Evolutionary conservation across 331 rosid species (phyloP), one percentile per base, ranked within the genome.

Genomic region (Dryas integrifolia): DNA sequence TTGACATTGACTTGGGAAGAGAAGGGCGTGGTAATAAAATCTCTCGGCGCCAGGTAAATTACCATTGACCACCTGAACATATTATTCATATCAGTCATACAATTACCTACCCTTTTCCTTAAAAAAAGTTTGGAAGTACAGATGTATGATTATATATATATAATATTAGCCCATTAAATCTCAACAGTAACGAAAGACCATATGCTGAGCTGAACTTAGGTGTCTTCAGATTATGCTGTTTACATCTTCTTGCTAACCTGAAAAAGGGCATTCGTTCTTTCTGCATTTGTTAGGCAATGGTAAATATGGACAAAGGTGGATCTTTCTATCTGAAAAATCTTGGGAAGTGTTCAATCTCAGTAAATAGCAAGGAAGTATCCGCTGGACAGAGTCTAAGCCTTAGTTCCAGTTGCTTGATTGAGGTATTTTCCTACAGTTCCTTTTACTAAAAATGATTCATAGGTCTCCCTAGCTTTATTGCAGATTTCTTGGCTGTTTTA

Each of bases 1-100:
- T 95, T 43, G 99, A 95, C 81, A 87, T 95, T 81, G 98, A 95
- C 87, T 86, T 95, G 83, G 80, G 97, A 75, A 92, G 80, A 79
- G 99, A 80, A 70, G 85, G 96, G 13, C 65, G 70, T 41, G 77
- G 85, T 38, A 92, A 88, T 66, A 84, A 86, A 84, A 85, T 92
- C 79, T 95, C 99, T 80, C 88, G 99, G 39, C 91, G 88, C 30
- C 98, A 95, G 98, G 99, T 95, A 76, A 57, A 73, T 65, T 66
- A 67, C 67, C 60, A 47, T 68, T 51, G 6, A 35, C 68, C 40
- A 64, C 61, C 52, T 45, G 64, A 56, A 55, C 65, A 11, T 5
- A 18, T 41, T 14, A 9, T 43, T 24, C 65, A 50, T 60, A 9
- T 35, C 16, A 18, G 18, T 44, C 30, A 72, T 58, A 58, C 67